These are phyloP conservation scores for Pseudocercospora eumusae DNA, from an alignment of 2,329 filamentous ascomycete genomes.

Conservation along the genomic window DNA sequence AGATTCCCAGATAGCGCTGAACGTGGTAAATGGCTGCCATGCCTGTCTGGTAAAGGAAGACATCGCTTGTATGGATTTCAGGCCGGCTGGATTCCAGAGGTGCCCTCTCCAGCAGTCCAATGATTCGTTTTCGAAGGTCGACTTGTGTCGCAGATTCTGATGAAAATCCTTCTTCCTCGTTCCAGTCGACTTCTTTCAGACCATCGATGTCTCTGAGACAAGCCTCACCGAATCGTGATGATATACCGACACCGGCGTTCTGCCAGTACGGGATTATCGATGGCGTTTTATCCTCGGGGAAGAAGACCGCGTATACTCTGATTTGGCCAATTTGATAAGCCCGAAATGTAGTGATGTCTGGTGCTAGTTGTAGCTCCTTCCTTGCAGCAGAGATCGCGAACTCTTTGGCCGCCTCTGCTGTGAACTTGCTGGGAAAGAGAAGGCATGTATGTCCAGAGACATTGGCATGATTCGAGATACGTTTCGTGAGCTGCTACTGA, in stretches of 20 bases:
- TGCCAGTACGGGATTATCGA: not conserved
- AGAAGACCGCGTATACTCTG: not conserved
- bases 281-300: not conserved
- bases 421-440: not conserved
- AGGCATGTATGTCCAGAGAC: not conserved
- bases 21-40: conserved; percentile 92
- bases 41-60: conserved; percentile 80
- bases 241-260: conserved; percentile 1
- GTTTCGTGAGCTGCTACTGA: not conserved
- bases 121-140: conserved; percentile 3
- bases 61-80: conserved; percentile 73
- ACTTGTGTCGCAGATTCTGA: not conserved
- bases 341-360: not conserved
- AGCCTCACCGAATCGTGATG: conserved; percentile 2
- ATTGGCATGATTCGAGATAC: not conserved
- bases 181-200: not conserved
- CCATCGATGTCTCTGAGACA: not conserved
- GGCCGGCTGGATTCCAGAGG: not conserved
- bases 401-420: not conserved
- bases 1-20: conserved; percentile 70
- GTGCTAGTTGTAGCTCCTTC: not conserved
- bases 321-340: not conserved
- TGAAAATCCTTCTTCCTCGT: too few relatives aligned
- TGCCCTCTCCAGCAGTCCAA: not conserved
- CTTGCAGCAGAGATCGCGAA: not conserved